Evolutionary conservation across 441 rosid species (phyloP).

Genomic region (Kokia cookei): DNA sequence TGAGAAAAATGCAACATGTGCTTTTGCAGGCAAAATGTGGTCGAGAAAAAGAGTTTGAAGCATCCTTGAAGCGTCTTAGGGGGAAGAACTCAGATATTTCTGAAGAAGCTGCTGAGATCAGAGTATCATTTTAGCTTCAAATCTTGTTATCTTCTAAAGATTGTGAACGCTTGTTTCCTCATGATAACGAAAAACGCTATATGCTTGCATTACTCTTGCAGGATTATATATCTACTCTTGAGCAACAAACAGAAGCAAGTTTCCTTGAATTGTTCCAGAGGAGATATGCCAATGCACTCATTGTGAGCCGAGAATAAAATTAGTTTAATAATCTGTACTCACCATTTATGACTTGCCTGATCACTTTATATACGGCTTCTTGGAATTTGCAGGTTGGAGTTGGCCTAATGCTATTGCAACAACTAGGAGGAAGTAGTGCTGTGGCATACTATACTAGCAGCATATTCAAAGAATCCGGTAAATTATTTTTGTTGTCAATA

Average conservation of each 20-base stretch:
- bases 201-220: not conserved
- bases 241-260: conserved; percentile 13
- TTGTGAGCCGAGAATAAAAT: conserved; percentile 34
- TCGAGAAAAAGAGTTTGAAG: conserved; percentile 23
- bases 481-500: not conserved
- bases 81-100: conserved; percentile 26
- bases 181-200: not conserved
- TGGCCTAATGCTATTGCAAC: conserved; percentile 62
- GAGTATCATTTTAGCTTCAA: conserved; percentile 12
- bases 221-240: conserved; percentile 30
- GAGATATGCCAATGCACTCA: conserved; percentile 40
- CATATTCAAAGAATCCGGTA: conserved; percentile 39
- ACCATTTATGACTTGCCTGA: not conserved
- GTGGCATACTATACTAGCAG: conserved; percentile 33
- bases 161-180: not conserved
- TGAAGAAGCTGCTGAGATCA: conserved; percentile 26
- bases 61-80: conserved; percentile 27
- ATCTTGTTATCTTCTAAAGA: not conserved
- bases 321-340: not conserved
- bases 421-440: conserved; percentile 51
- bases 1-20: not conserved
- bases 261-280: conserved; percentile 35
- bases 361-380: not conserved
- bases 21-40: conserved; percentile 32
- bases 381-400: conserved; percentile 45